A percentile compares a stretch with the other conserved stretches of the same genome.
Conservation (phyloP, 176 grass and related monocot genomes). For the Poa pratensis region DNA sequence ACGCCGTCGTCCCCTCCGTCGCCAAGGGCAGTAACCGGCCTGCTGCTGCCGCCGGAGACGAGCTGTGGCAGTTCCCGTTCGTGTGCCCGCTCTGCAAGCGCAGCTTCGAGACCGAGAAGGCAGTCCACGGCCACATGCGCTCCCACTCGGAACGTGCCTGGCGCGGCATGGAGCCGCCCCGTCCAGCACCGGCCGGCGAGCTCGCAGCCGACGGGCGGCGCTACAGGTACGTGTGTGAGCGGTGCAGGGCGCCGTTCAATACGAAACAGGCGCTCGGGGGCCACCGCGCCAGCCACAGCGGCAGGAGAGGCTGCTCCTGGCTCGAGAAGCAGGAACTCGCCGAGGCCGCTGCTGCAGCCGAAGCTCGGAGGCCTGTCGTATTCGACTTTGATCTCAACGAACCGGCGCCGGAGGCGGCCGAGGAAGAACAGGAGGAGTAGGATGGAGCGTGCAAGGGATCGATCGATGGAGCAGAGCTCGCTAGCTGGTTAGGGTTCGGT, state of each 20-base stretch:
- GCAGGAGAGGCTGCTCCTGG: constrained; percentile 56
- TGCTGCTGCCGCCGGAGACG: background rate
- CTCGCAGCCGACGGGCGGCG: constrained; percentile 11
- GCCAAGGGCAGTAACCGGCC: too few relatives aligned
- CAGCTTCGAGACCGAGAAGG: constrained; percentile 40
- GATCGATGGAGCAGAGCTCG: constrained; percentile 3
- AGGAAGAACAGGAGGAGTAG: constrained; percentile 9
- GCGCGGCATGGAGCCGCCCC: constrained; percentile 55
- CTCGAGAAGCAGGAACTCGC: constrained; percentile 29
- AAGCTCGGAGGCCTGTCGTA: background rate
- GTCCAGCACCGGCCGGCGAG: background rate
- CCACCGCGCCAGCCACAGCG: constrained; percentile 74
- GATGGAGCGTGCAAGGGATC: background rate
- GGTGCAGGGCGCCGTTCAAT: constrained; percentile 40
- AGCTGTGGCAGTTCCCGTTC: background rate
- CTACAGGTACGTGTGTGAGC: constrained; percentile 46
- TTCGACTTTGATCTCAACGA: constrained; percentile 52
- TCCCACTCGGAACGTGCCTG: constrained; percentile 45
- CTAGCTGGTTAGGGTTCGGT: constrained; percentile 29
- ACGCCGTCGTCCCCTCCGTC: background rate
- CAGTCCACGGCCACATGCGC: constrained; percentile 60
- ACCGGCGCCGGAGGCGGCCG: constrained; percentile 26
- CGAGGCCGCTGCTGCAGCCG: background rate
- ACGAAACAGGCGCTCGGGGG: constrained; percentile 72
- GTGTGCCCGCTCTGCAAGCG: constrained; percentile 51